Conservation (phyloP, 2,329 filamentous ascomycete genomes). For the Penicillium sp. region DNA sequence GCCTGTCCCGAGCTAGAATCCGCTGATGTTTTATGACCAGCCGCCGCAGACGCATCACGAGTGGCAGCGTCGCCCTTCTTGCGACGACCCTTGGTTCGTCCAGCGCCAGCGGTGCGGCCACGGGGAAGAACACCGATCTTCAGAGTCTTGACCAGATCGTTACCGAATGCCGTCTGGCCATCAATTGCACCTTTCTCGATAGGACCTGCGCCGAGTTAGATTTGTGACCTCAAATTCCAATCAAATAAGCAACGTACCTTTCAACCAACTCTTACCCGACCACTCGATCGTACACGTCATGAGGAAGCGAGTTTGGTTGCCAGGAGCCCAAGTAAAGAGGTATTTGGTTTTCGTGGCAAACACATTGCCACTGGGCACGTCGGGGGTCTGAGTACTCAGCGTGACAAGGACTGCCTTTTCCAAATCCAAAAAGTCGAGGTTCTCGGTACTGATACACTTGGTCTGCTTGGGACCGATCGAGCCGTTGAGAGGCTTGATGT, state of each 20-base stretch:
- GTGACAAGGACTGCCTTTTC: slow-evolving; percentile 83
- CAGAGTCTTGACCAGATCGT: slow-evolving; percentile 69
- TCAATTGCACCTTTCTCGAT: slow-evolving; percentile 95
- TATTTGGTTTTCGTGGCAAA: slow-evolving; percentile 93
- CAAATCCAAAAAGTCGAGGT: slow-evolving; percentile 75
- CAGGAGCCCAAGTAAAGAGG: slow-evolving; percentile 86
- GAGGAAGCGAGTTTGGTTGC: slow-evolving; percentile 76
- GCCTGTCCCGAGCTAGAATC: slow-evolving; percentile 38
- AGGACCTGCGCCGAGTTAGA: slow-evolving; percentile 58
- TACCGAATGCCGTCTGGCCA: slow-evolving; percentile 78
- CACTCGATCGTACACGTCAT: slow-evolving; percentile 91
- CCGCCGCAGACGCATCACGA: slow-evolving; percentile 39
- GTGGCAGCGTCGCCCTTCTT: slow-evolving; percentile 52
- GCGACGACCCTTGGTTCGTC: slow-evolving; percentile 55
- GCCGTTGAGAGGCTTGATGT: slow-evolving; percentile 83
- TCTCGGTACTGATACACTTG: slow-evolving; percentile 85
- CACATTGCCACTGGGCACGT: slow-evolving; percentile 89
- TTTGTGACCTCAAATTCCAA: background rate
- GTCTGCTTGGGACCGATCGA: slow-evolving; percentile 90
- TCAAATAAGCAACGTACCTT: slow-evolving; percentile 57
- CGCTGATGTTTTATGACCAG: slow-evolving; percentile 41
- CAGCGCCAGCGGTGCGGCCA: slow-evolving; percentile 48
- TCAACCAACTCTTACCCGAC: slow-evolving; percentile 97
- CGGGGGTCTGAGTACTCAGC: slow-evolving; percentile 80
- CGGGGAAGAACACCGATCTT: slow-evolving; percentile 68